These are phyloP conservation scores for Filobasidium wieringae DNA, from an alignment of 768 basidiomycete species.

Conservation along the genomic window DNA sequence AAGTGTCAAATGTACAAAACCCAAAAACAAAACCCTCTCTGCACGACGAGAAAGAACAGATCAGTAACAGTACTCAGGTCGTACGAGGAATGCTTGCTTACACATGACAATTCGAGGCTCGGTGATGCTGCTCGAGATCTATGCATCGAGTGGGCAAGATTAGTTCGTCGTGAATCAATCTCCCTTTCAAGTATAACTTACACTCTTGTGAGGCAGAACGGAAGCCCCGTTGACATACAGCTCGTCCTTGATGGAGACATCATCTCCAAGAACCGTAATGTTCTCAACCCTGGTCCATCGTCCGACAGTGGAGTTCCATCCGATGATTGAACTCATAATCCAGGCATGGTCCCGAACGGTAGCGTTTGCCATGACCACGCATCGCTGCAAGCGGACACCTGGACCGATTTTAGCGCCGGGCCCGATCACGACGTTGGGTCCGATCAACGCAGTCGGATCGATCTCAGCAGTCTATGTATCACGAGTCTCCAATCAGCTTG, in stretches of 20 bases:
- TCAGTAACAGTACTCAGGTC: too few relatives aligned
- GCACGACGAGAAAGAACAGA: too few relatives aligned
- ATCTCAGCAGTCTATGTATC: conserved; percentile 18
- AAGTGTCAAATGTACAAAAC: too few relatives aligned
- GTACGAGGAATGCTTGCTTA: neutral
- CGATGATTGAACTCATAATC: conserved; percentile 44
- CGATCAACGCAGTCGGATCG: conserved; percentile 38
- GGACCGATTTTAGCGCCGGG: conserved; percentile 42
- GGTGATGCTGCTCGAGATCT: conserved; percentile 38
- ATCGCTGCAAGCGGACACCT: conserved; percentile 43
- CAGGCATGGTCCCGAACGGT: conserved; percentile 43
- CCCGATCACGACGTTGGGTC: conserved; percentile 45
- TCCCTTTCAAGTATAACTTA: conserved; percentile 14
- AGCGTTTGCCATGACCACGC: conserved; percentile 43
- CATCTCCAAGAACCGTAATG: conserved; percentile 44
- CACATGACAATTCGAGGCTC: conserved; percentile 39
- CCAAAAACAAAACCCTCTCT: too few relatives aligned
- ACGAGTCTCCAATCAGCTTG: too few relatives aligned
- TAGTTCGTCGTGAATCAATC: neutral
- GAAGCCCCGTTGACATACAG: conserved; percentile 42
- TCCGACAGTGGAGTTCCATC: conserved; percentile 41
- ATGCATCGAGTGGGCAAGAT: neutral
- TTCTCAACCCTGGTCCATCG: conserved; percentile 42
- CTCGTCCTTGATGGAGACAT: conserved; percentile 45
- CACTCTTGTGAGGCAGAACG: conserved; percentile 40